Evolutionary conservation across 179 eudicot species (phyloP), one percentile per base, ranked within the genome.

Genomic region (Corrigiola litoralis): DNA sequence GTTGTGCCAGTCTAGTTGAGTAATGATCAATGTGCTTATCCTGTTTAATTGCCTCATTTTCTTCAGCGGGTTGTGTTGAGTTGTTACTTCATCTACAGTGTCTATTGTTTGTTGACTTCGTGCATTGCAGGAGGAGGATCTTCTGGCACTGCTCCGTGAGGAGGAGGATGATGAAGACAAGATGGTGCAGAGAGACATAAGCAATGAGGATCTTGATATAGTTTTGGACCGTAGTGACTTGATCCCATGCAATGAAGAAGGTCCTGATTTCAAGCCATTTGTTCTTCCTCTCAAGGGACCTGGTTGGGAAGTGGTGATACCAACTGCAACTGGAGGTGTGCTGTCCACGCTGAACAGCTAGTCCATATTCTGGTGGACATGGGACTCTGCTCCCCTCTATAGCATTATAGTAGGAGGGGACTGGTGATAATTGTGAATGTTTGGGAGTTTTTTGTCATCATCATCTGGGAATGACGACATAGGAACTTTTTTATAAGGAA

Each of bases 221-320:
- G 74, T 95, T 14, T 67, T 87, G 61, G 95, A 95, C 73, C 92
- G 99, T 14, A 82, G 81, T 61, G 99, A 95, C 67, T 75, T 95
- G 63, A 75, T 65, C 12, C 21, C 77, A 18, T 61, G 21, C 23
- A 77, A 64, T 17, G 81, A 71, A 18, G 78, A 58, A 21, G 79
- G 71, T n/a, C 20, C 65, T 0, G 57, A 66, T 29, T 27, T 74
- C 33, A 70, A 65, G 17, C 70, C 68, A 27, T 58, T 58, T 51
- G 77, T 31, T 40, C 71, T 82, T 64, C 99, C 97, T 1, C 87
- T 84, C 0, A 88, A 88, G 71, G 99, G 99, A 13, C 97, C 99
- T 16, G 99, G 99, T 11, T 95, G 99, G 99, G 99, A 95, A 75
- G 99, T 95, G 36, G 92, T 95, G 17, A 29, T 88, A 21, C 97